A percentile compares a stretch with the other conserved stretches of the same genome.
Evolutionary conservation across 164 flowering plant species (phyloP).

Genomic region (Aristolochia californica): DNA sequence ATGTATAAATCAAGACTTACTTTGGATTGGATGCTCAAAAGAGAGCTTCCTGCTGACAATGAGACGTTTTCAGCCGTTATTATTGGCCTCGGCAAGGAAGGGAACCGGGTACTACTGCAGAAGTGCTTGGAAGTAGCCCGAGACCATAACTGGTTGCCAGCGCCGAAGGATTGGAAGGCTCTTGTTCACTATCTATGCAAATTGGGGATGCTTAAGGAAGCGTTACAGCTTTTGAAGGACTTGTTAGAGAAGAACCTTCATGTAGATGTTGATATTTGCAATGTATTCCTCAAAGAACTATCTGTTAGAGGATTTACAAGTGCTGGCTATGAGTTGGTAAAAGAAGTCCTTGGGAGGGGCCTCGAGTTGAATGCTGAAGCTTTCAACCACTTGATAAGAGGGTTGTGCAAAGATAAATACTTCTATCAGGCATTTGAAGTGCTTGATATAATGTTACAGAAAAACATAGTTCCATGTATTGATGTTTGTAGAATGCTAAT

Average conservation of each 20-base stretch:
- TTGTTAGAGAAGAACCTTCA: slow-evolving; percentile 22
- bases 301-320: slow-evolving; percentile 35
- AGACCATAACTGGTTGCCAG: slow-evolving; percentile 46
- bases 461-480: slow-evolving; percentile 22
- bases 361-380: slow-evolving; percentile 19
- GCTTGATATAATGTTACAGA: slow-evolving; percentile 28
- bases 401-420: slow-evolving; percentile 45
- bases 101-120: slow-evolving; percentile 21
- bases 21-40: slow-evolving; percentile 39
- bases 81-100: slow-evolving; percentile 33
- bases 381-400: slow-evolving; percentile 39
- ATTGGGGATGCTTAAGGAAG: slow-evolving; percentile 38
- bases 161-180: slow-evolving; percentile 24
- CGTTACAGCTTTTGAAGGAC: slow-evolving; percentile 38
- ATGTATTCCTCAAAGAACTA: slow-evolving; percentile 38
- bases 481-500: slow-evolving; percentile 31
- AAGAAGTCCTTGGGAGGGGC: slow-evolving; percentile 31
- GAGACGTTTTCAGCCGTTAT: slow-evolving; percentile 39
- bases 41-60: slow-evolving; percentile 21
- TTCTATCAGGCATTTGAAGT: slow-evolving; percentile 33
- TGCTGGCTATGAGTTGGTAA: slow-evolving; percentile 27
- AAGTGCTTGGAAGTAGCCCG: slow-evolving; percentile 37
- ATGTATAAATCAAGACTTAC: slow-evolving; percentile 20
- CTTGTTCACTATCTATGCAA: slow-evolving; percentile 35
- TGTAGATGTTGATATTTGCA: slow-evolving; percentile 17